These are phyloP conservation scores for Epichloe elymi DNA, from an alignment of 2,329 filamentous ascomycete species.

Conservation along the genomic window DNA sequence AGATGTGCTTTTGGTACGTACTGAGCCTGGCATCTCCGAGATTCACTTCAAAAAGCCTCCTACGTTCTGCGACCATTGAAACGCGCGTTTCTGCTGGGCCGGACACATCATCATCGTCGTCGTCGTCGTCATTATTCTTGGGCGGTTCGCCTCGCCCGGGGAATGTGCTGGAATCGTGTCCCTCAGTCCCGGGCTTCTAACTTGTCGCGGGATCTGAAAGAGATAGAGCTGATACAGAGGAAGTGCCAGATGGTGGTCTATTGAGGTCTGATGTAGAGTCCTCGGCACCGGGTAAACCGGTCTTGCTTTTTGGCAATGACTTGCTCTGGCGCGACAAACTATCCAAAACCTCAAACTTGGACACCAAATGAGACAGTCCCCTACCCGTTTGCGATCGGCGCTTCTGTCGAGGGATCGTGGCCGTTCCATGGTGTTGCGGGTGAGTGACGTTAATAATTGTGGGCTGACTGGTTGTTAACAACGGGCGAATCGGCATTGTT, in stretches of 20 bases:
- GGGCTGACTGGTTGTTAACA: not conserved
- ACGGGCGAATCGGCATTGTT: slow-evolving; percentile 3
- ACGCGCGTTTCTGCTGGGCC: not conserved
- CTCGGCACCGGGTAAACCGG: not conserved
- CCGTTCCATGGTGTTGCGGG: not conserved
- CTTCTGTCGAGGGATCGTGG: not conserved
- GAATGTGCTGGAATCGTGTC: too few species aligned
- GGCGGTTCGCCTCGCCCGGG: too few species aligned
- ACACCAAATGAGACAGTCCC: slow-evolving; percentile 19
- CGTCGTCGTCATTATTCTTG: not conserved
- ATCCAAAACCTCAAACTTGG: slow-evolving; percentile 23
- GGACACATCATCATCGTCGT: not conserved
- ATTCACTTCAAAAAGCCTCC: slow-evolving; percentile 11
- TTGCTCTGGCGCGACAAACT: slow-evolving; percentile 5
- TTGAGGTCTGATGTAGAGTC: slow-evolving; percentile 1
- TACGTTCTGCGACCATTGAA: slow-evolving; percentile 14
- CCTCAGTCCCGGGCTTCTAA: not conserved
- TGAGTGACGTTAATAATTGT: not conserved
- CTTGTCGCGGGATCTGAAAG: not conserved
- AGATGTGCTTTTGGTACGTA: not conserved
- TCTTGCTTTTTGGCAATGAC: not conserved
- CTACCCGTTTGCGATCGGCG: not conserved
- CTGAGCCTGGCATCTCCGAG: slow-evolving; percentile 1
- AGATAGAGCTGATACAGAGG: not conserved
- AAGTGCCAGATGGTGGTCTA: not conserved